These are phyloP conservation scores for Coniferiporia sulphurascens DNA, from an alignment of 1,284 basidiomycete species.

Conservation along the genomic window DNA sequence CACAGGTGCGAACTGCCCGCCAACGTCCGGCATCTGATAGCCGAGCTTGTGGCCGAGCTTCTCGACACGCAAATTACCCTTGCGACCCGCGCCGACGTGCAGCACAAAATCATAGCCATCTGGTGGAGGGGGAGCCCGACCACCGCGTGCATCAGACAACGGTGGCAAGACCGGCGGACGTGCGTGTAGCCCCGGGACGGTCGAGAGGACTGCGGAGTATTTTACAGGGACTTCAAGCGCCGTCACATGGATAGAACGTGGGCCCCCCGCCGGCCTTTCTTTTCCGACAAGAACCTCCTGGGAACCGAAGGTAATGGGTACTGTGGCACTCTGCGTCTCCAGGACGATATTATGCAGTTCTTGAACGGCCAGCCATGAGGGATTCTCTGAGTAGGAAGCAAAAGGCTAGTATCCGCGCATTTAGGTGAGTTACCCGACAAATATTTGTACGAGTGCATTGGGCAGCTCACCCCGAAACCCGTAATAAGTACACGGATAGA, in stretches of 20 bases:
- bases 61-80: conserved; percentile 63
- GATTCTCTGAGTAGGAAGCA: conserved; percentile 48
- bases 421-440: conserved; percentile 15
- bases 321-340: conserved; percentile 34
- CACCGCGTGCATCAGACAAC: conserved; percentile 22
- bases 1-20: conserved; percentile 50
- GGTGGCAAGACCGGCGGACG: conserved; percentile 55
- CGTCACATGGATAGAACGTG: conserved; percentile 50
- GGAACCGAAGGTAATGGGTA: conserved; percentile 26
- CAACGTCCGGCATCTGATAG: conserved; percentile 66
- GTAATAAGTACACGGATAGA: conserved; percentile 49
- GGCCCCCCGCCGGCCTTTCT: conserved; percentile 6
- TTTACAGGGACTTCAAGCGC: conserved; percentile 54
- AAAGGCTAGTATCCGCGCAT: conserved; percentile 41
- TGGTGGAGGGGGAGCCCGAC: conserved; percentile 34
- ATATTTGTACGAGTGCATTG: conserved; percentile 17
- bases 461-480: conserved; percentile 52
- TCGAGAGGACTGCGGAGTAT: conserved; percentile 56
- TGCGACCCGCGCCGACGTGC: conserved; percentile 64
- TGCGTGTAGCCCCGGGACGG: conserved; percentile 55
- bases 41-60: conserved; percentile 63
- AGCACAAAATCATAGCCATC: conserved; percentile 71
- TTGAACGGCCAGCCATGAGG: conserved; percentile 59
- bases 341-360: conserved; percentile 51
- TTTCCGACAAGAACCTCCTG: conserved; percentile 10